Evolutionary conservation across 805 yeast species (phyloP).

Genomic region (Aciculoconidium aculeatum): DNA sequence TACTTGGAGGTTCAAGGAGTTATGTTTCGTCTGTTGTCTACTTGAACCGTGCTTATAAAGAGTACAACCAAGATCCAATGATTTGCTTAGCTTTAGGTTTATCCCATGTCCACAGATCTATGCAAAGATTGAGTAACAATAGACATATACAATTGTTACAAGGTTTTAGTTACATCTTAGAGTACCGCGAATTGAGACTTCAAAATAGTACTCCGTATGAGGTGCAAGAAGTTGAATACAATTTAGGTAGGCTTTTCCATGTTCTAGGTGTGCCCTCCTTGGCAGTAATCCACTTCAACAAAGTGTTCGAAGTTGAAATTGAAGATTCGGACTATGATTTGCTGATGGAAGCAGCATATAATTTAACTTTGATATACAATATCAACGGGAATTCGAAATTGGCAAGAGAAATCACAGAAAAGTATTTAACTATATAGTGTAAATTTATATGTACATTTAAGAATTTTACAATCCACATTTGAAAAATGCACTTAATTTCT

Average conservation of each 20-base stretch:
- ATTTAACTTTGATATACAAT: constrained; percentile 68
- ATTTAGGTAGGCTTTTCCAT: constrained; percentile 81
- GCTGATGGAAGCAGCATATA: constrained; percentile 79
- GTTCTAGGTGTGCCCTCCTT: constrained; percentile 68
- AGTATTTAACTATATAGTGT: constrained; percentile 48
- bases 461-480: constrained; percentile 1
- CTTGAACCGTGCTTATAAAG: constrained; percentile 61
- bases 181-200: constrained; percentile 55
- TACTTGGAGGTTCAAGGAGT: constrained; percentile 75
- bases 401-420: constrained; percentile 60
- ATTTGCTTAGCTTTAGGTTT: constrained; percentile 69
- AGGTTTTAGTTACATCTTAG: constrained; percentile 72
- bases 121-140: constrained; percentile 82
- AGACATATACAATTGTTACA: constrained; percentile 85
- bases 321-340: constrained; percentile 52
- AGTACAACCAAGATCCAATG: constrained; percentile 71
- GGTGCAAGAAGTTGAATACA: constrained; percentile 73
- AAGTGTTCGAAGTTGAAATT: constrained; percentile 44
- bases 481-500: background rate
- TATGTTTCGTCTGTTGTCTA: constrained; percentile 80
- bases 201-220: constrained; percentile 40
- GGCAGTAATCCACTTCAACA: constrained; percentile 70
- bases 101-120: constrained; percentile 81
- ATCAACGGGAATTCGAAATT: constrained; percentile 64
- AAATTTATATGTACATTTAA: no score